Conservation (phyloP, 495 filamentous ascomycete species). For the Aspergillus heteromorphus region DNA sequence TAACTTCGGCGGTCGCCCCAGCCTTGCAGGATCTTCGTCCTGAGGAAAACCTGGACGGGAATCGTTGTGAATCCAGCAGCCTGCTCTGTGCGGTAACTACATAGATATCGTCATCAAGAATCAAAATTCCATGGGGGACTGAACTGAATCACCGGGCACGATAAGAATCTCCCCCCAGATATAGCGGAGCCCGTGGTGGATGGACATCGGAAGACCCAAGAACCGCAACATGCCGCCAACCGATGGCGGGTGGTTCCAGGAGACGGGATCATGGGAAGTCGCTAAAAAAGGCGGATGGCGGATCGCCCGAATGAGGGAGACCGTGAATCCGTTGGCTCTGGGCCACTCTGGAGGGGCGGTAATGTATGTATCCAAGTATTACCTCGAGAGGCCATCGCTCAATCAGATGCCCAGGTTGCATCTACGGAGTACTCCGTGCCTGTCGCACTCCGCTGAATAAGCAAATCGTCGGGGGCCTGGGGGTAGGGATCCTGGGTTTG, state of each 20-base stretch:
- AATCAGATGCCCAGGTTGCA: background rate
- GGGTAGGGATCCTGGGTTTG: too few relatives aligned
- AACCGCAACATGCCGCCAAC: slow-evolving; percentile 10
- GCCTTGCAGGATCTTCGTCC: slow-evolving; percentile 9
- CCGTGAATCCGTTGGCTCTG: slow-evolving; percentile 1
- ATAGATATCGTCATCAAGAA: too few relatives aligned
- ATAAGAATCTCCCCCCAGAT: background rate
- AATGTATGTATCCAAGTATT: too few relatives aligned
- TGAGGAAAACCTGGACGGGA: background rate
- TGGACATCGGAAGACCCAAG: background rate
- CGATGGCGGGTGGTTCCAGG: slow-evolving; percentile 15
- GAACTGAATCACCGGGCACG: background rate
- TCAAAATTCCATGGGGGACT: too few relatives aligned
- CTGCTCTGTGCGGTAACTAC: background rate
- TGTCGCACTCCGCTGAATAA: background rate
- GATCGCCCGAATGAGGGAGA: slow-evolving; percentile 9
- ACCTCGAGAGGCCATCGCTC: background rate
- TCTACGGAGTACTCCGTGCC: background rate
- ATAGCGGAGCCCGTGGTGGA: background rate
- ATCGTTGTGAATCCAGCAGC: background rate
- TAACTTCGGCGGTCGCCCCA: background rate
- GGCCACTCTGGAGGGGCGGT: background rate
- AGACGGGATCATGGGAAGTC: slow-evolving; percentile 17
- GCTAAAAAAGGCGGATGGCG: slow-evolving; percentile 13
- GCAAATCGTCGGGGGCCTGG: background rate